Evolutionary conservation across 1,284 basidiomycete species (phyloP).

Genomic region (Ganoderma sinense): DNA sequence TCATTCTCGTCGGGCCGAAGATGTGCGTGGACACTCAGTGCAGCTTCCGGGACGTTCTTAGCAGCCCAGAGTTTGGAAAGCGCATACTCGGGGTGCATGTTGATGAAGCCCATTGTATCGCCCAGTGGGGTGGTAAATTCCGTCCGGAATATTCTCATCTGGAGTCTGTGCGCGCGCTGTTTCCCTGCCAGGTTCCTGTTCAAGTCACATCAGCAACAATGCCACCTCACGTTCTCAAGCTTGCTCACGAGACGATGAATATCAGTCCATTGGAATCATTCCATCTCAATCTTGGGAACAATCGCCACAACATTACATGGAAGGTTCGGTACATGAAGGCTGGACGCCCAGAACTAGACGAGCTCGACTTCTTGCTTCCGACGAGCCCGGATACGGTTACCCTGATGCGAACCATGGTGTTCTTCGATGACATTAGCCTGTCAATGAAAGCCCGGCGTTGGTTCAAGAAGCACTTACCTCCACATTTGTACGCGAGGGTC

Average conservation of each 20-base stretch:
- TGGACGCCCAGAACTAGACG: background rate
- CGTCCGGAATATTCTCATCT: background rate
- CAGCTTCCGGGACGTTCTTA: too few species aligned
- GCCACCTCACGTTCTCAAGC: conserved; percentile 33
- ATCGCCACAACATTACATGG: conserved; percentile 13
- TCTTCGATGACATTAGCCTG: background rate
- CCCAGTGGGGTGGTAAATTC: conserved; percentile 10
- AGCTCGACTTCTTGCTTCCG: conserved; percentile 1
- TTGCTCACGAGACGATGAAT: background rate
- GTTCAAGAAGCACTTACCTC: background rate
- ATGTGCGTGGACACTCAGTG: too few species aligned
- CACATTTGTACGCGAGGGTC: background rate
- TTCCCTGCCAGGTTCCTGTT: background rate
- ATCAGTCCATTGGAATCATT: conserved; percentile 18
- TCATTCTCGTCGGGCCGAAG: too few species aligned
- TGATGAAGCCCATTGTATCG: conserved; percentile 14
- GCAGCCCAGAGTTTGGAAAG: too few species aligned
- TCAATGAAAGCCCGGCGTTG: background rate
- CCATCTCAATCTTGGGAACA: conserved; percentile 20
- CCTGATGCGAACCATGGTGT: background rate
- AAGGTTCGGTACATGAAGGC: conserved; percentile 35
- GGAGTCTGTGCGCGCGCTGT: background rate
- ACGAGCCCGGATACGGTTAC: background rate
- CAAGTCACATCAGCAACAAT: conserved; percentile 31
- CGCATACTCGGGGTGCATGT: background rate